Percentiles rank a stretch among this genome's conserved stretches.
Evolutionary conservation across 352 stramenopile genomes (phyloP).

Genomic region (Phytopythium helicoides): DNA sequence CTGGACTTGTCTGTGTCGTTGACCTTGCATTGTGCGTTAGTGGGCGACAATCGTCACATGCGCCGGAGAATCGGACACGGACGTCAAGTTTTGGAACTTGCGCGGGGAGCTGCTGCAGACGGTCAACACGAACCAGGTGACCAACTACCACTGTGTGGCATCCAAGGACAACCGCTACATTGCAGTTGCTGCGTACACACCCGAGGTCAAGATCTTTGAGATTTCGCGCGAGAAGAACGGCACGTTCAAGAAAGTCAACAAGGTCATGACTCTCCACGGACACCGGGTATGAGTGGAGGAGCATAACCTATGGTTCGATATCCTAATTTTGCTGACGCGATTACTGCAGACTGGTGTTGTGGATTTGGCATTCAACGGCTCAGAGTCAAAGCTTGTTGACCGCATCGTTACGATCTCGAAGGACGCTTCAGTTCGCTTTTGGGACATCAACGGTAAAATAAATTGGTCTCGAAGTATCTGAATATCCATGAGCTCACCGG

Average conservation of each 20-base stretch:
- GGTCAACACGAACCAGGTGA: slow-evolving; percentile 79
- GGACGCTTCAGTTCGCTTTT: slow-evolving; percentile 69
- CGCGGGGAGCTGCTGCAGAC: slow-evolving; percentile 63
- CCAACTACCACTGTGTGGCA: slow-evolving; percentile 75
- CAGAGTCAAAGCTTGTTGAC: slow-evolving; percentile 63
- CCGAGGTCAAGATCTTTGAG: slow-evolving; percentile 83
- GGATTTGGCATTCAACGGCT: slow-evolving; percentile 76
- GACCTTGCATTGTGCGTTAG: slow-evolving; percentile 11
- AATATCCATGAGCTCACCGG: background rate
- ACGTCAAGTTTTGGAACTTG: slow-evolving; percentile 83
- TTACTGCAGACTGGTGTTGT: slow-evolving; percentile 57
- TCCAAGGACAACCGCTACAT: slow-evolving; percentile 85
- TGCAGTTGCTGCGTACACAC: slow-evolving; percentile 75
- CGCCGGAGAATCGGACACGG: slow-evolving; percentile 60
- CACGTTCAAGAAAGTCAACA: slow-evolving; percentile 78
- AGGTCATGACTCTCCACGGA: slow-evolving; percentile 81
- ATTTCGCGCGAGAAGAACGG: slow-evolving; percentile 74
- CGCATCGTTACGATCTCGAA: slow-evolving; percentile 77
- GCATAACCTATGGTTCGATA: background rate
- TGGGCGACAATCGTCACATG: slow-evolving; percentile 80
- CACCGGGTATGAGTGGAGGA: slow-evolving; percentile 40
- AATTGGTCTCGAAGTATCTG: too few species aligned
- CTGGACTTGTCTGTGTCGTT: background rate
- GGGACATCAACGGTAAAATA: slow-evolving; percentile 82
- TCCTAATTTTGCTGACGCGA: slow-evolving; percentile 2